Conservation (phyloP, 163 green algal species). For the Scenedesmus sp. region DNA sequence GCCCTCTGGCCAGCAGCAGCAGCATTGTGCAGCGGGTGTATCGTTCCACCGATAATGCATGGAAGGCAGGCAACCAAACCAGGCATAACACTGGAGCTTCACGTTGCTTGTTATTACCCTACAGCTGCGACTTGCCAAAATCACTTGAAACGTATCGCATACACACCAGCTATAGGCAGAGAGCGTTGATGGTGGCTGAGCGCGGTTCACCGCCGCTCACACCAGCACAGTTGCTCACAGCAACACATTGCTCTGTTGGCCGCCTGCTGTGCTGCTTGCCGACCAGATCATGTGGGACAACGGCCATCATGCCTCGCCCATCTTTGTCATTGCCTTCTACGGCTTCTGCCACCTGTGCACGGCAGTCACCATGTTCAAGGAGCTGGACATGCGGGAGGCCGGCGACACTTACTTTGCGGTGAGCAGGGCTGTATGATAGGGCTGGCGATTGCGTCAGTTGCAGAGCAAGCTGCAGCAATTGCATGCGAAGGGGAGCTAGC, state of each 20-base stretch:
- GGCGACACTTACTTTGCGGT: conserved; percentile 47
- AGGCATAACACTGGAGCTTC: too few relatives aligned
- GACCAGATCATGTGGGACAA: conserved; percentile 57
- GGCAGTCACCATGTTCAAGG: conserved; percentile 56
- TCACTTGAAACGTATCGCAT: too few relatives aligned
- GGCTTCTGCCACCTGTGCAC: conserved; percentile 50
- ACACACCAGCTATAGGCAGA: too few relatives aligned
- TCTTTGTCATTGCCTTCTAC: conserved; percentile 49
- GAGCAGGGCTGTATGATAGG: neutral
- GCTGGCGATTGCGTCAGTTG: too few relatives aligned
- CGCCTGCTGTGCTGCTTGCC: neutral
- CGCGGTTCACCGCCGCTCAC: too few relatives aligned
- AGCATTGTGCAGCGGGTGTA: neutral
- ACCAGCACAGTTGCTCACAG: neutral
- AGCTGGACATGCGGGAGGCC: conserved; percentile 52
- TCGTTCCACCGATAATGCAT: neutral
- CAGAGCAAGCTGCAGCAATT: too few relatives aligned
- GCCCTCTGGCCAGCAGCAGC: neutral
- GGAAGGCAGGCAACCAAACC: neutral
- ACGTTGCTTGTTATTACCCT: too few relatives aligned
- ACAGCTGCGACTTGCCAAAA: too few relatives aligned
- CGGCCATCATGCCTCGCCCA: conserved; percentile 20
- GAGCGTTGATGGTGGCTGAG: too few relatives aligned
- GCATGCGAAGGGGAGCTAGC: too few relatives aligned
- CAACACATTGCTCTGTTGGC: neutral